Percentiles rank a stretch among this genome's conserved stretches.
phyloP scores from a whole-genome alignment of 2,329 filamentous ascomycete genomes.

The Fusarium circinatum region DNA sequence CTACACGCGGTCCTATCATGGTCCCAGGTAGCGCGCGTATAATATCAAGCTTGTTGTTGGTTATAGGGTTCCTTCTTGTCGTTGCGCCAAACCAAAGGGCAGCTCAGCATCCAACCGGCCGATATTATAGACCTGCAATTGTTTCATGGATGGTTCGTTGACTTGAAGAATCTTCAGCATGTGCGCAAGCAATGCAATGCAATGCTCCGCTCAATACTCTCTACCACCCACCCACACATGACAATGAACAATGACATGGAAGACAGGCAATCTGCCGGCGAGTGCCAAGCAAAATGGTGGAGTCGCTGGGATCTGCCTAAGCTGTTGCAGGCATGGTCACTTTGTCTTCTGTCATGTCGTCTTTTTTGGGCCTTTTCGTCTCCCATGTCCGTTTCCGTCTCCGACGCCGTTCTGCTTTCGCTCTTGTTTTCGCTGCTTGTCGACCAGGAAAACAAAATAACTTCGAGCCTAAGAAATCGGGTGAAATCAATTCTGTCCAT shows the following conservation, averaged over 20 bases:
- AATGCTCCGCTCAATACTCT: slow-evolving; percentile 18
- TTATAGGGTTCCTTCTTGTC: background rate
- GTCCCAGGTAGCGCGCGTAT: slow-evolving; percentile 17
- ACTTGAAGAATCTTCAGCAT: slow-evolving; percentile 21
- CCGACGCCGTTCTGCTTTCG: slow-evolving; percentile 11
- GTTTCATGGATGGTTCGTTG: background rate
- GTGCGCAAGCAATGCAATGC: background rate
- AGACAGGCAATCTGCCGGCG: slow-evolving; percentile 27
- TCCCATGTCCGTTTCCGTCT: slow-evolving; percentile 27
- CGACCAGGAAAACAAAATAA: background rate
- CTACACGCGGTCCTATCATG: slow-evolving; percentile 32
- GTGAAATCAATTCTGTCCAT: background rate
- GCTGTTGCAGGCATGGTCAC: slow-evolving; percentile 20
- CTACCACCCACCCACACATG: background rate
- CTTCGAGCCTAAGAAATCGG: background rate
- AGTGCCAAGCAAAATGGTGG: slow-evolving; percentile 28
- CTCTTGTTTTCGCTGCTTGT: background rate
- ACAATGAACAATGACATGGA: slow-evolving; percentile 12
- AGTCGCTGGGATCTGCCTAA: slow-evolving; percentile 22
- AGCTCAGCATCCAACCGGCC: background rate
- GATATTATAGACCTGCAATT: background rate
- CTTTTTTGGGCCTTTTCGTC: slow-evolving; percentile 25
- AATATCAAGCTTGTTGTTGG: slow-evolving; percentile 3
- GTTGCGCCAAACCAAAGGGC: background rate
- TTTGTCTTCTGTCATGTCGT: slow-evolving; percentile 20